Evolutionary conservation across 2,329 filamentous ascomycete species (phyloP).

Genomic region (Cephalotrichum gorgonifer): DNA sequence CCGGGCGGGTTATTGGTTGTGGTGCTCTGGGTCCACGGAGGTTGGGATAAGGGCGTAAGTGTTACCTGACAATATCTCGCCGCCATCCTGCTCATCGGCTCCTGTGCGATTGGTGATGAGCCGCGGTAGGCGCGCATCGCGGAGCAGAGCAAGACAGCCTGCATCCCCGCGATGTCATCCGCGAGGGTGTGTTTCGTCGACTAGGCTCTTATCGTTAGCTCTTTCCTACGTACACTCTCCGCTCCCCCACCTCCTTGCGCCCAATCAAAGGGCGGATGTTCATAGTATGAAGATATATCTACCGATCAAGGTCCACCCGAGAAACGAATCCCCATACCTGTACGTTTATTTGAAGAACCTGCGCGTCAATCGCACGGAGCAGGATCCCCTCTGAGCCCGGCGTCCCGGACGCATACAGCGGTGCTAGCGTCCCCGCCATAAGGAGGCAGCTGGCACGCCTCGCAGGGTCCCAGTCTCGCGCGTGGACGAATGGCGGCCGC

Average conservation of each 20-base stretch:
- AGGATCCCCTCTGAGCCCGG: neutral
- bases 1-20: slow-evolving; percentile 26
- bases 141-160: neutral
- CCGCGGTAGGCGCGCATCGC: neutral
- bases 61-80: neutral
- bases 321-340: neutral
- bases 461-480: neutral
- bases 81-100: neutral
- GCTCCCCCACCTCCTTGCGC: neutral
- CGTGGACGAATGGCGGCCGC: neutral
- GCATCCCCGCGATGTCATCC: neutral
- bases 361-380: neutral
- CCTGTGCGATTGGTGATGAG: neutral
- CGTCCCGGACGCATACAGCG: neutral
- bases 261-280: neutral
- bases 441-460: neutral
- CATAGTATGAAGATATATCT: too few relatives aligned
- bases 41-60: neutral
- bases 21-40: neutral
- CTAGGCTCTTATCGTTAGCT: neutral
- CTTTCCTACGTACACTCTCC: neutral
- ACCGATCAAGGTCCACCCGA: too few relatives aligned
- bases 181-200: neutral
- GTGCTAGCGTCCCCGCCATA: neutral
- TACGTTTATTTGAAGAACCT: neutral